Base-by-base conservation (phyloP, 2,329 filamentous ascomycete species). In the Endoconidiophora polonica region DNA sequence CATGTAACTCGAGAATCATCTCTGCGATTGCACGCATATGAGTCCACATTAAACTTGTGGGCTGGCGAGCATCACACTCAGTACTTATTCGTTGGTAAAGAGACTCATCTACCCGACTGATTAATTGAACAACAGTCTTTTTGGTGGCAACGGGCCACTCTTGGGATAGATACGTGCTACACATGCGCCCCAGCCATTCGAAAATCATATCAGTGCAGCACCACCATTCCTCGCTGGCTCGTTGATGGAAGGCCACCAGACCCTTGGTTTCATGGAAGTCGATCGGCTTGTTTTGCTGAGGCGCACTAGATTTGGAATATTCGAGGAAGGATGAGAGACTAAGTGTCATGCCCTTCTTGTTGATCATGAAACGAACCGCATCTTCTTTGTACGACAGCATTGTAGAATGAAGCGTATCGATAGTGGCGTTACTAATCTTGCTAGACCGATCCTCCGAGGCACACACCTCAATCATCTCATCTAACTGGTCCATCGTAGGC, bases 301-400 rank as follows among this genome's bases (percentile, higher is more conserved):
- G 70, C 0, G 72, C 68, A 3, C 69, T 69, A 0, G 72, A 65
- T 55, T 79, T 79, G 1, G 76, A 72, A 56, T 81, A 75, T 55
- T 81, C 77, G 3, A 81, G 66, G 56, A 81, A 81, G 3, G 75
- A 76, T 1, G 72, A 76, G 14, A 79, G 65, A 6, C 74, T 74
- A 26, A 75, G 62, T 9, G 68, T 68, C 20, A 68, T 63, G 43
- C 74, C 71, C 50, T 71, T 71, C 55, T 76, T 76, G 54, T 65
- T 70, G 10, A 77, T 60, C 9, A 79, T 59, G 4, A 73, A 64
- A 54, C 68, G 70, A 0, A 72, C 72, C 5, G 66, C 66, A n/a
- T 74, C 71, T 49, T 76, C 71, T 40, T 68, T 69, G 55, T 74
- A 77, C 3, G 66, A 62, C 1, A 65, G 58, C n/a, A 78, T 62